These are phyloP conservation scores for Acer saccharum DNA, from an alignment of 345 rosid species.

Conservation along the genomic window DNA sequence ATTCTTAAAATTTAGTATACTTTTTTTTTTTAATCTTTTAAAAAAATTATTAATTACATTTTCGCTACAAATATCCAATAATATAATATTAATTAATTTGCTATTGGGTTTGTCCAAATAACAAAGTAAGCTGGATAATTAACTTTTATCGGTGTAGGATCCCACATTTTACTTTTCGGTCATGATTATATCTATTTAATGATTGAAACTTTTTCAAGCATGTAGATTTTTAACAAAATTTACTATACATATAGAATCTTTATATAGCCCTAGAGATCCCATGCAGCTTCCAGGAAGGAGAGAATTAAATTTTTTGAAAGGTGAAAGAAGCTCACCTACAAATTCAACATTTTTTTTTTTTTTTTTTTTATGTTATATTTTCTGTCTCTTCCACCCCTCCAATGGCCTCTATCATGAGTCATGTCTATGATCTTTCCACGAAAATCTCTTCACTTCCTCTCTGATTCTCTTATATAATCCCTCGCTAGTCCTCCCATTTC, in stretches of 20 bases:
- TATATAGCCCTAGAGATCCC: not conserved
- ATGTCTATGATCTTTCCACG: conserved; percentile 28
- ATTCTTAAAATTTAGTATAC: not conserved
- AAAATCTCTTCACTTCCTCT: conserved; percentile 13
- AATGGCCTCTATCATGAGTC: conserved; percentile 9
- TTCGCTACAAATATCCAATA: not conserved
- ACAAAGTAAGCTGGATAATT: too few relatives aligned
- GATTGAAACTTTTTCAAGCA: too few relatives aligned
- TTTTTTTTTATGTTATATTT: conserved; percentile 4
- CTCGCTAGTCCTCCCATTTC: not conserved
- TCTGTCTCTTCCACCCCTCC: conserved; percentile 13
- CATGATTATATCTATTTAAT: too few relatives aligned
- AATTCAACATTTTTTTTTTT: not conserved
- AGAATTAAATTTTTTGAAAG: too few relatives aligned
- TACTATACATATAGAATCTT: not conserved
- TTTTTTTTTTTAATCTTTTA: too few relatives aligned
- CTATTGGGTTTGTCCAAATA: too few relatives aligned
- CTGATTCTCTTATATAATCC: conserved; percentile 26
- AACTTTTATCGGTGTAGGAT: too few relatives aligned
- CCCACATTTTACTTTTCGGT: too few relatives aligned
- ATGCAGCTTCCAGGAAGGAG: conserved; percentile 67
- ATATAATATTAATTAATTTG: too few relatives aligned
- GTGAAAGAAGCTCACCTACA: conserved; percentile 20
- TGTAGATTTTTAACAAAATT: not conserved
- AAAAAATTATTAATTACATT: not conserved